A percentile compares a stretch with the other conserved stretches of the same genome.
phyloP scores from a whole-genome alignment of 1,284 basidiomycete genomes.

The Schizophyllum commune region DNA sequence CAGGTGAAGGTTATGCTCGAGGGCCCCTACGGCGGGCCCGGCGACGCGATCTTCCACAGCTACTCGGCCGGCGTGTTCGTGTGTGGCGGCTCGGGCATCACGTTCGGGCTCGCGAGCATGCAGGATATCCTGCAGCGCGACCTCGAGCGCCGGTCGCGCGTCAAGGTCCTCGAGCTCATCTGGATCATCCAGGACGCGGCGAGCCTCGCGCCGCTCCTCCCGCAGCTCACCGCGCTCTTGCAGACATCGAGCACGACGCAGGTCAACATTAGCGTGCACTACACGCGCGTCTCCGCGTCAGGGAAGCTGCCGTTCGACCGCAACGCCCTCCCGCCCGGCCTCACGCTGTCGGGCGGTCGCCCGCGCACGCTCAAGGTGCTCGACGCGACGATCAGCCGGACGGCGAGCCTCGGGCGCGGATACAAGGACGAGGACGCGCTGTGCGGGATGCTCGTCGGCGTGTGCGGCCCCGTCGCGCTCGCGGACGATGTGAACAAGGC shows the following conservation, averaged over 20 bases:
- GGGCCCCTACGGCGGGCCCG: slow-evolving; percentile 70
- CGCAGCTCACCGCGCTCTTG: slow-evolving; percentile 45
- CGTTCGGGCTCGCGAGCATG: slow-evolving; percentile 54
- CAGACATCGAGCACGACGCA: slow-evolving; percentile 34
- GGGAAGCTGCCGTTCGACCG: slow-evolving; percentile 27
- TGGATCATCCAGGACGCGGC: slow-evolving; percentile 57
- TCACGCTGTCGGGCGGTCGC: slow-evolving; percentile 43
- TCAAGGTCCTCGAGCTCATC: slow-evolving; percentile 56
- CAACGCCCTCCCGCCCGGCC: slow-evolving; percentile 32
- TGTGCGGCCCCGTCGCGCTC: slow-evolving; percentile 58
- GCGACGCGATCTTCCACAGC: slow-evolving; percentile 49
- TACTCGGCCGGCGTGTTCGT: slow-evolving; percentile 64
- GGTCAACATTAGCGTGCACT: slow-evolving; percentile 52
- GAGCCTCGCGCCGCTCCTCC: slow-evolving; percentile 45
- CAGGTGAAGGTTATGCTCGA: slow-evolving; percentile 56
- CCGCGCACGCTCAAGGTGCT: slow-evolving; percentile 40
- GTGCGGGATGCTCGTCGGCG: slow-evolving; percentile 55
- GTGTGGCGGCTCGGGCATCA: slow-evolving; percentile 68
- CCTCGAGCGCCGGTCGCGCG: slow-evolving; percentile 38
- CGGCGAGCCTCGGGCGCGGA: slow-evolving; percentile 35
- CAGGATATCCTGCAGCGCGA: slow-evolving; percentile 61
- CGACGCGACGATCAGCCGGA: slow-evolving; percentile 37
- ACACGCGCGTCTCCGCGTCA: slow-evolving; percentile 44
- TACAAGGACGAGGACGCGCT: slow-evolving; percentile 30
- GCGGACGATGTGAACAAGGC: slow-evolving; percentile 45